Base-by-base conservation (phyloP, 352 stramenopile genomes). In the Phytophthora constricta region DNA sequence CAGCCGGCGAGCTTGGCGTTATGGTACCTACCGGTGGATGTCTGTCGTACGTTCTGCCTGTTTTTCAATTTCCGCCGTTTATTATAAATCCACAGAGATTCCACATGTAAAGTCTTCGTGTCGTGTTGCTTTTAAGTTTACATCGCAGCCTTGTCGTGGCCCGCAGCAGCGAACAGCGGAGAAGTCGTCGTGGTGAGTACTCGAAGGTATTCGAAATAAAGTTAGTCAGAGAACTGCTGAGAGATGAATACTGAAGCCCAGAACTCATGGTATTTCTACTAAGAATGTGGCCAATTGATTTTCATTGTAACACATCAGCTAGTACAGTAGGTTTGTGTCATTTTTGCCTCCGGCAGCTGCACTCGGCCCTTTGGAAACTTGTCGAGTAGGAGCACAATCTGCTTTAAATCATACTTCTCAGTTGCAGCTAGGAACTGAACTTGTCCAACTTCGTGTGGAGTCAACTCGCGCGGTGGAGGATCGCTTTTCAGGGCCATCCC, bases 371-470 rank as follows among this genome's bases (percentile, higher is more conserved):
- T 92, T 5, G 86, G 86, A 11, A 92, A 87, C 62, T 86, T 87
- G 43, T 92, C 82, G 11, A 92, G 64, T 13, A 94, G 63, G 22
- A 81, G 25, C 13, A 78, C 74, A 25, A 92, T 68, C 23, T 89
- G 83, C 41, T 90, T 91, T 2, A 93, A 69, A 26, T 92, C 86
- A 43, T 92, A 93, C 48, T 93, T 93, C 55, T 93, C 86, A 2
- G 82, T 73, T 3, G 84, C 84, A 5, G 74, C 82, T 34, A 92
- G 76, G 2, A 93, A 75, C 49, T 91, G 82, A 17, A 90, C 72
- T 16, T 81, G 74, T 4, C 71, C 70, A 10, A 92, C 81, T 33
- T 93, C 82, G 13, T 73, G 80, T 10, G 68, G 48, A 11, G 65
- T 76, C 3, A 90, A 51, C 19, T 87, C 77, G 10, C 41, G 39